Evolutionary conservation across 2,329 filamentous ascomycete genomes (phyloP), one percentile per base, ranked within the genome.

Genomic region (Tolypocladium ophioglossoides): DNA sequence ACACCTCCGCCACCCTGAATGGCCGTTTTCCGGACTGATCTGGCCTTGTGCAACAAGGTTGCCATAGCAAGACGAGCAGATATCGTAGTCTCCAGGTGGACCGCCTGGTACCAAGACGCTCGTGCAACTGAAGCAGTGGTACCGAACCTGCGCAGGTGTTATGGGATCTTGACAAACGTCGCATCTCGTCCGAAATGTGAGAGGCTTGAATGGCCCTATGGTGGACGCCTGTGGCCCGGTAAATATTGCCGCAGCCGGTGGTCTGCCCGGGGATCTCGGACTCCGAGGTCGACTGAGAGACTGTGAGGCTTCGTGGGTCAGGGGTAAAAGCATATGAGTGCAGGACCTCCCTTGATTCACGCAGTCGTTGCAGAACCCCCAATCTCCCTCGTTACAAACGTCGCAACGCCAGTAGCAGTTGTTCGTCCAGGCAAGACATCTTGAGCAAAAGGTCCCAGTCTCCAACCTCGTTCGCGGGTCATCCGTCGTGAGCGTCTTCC

Each of bases 371-470:
- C 92, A 97, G 66, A 89, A 96, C 0, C 92, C 92, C 91, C 91
- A 97, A 64, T 95, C 91, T 6, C 90, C 92, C 58, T 94, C 84
- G 62, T 96, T 96, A 71, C 92, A 97, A 30, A 78, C 68, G 56
- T 87, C 83, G 68, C 92, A 97, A 58, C 88, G 85, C 92, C 91
- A 97, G 70, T 89, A 95, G 69, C 89, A 94, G 52, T 86, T 80
- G 62, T 95, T 91, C 0, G 89, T 80, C 74, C 83, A 87, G 0
- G 79, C 75, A 20, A 79, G 74, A 66, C 92, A 96, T 50, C 80
- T 79, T 39, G 86, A 83, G 66, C 92, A 97, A 68, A 96, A 96
- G 7, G 89, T 84, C 22, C 92, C 92, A 52, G 81, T 84, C 68
- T 94, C 83, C 1, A 94, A 71, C 27, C 89, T 77, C 40, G 78